Evolutionary conservation across 148 eudicot species (phyloP), one percentile per base, ranked within the genome.

Genomic region (Salicornia ramosissima): DNA sequence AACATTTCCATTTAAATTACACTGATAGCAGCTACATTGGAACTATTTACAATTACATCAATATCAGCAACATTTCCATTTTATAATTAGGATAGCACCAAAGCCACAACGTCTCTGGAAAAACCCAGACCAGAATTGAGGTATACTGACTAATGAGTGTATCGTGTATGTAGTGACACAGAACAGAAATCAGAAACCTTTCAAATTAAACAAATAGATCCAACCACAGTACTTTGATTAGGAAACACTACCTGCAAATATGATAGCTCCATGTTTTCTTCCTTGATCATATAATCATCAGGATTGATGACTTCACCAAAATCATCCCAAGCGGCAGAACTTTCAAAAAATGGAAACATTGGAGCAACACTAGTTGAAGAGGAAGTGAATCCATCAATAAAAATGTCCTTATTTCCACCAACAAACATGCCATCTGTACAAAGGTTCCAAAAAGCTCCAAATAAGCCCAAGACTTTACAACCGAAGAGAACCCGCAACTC

Each of bases 291-390:
- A 80, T 90, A 93, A 82, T 93, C 98, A 80, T 90, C 96, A 42
- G 96, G 92, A 74, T 90, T 86, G 68, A 94, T 88, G 71, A 90
- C 86, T 80, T 94, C 98, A 70, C 98, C 98, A 87, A 86, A 94
- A 83, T 94, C 98, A 87, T 90, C 97, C 98, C 98, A 94, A 68
- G 84, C 89, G 15, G 80, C 79, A 33, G 83, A 76, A 63, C 71
- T 75, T 19, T 88, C 91, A 83, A 78, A 88, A 36, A 80, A 83
- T 16, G 97, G 98, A 58, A 94, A 94, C 98, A 94, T 94, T 61
- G 97, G 96, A 72, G 96, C 87, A 59, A 84, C 85, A 84, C 89
- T 85, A 58, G 93, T 78, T 71, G 91, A 78, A 55, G 98, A 78
- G 52, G 91, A 83, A 72, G 80, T 87, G 78, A 94, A 94, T 73